phyloP scores from a whole-genome alignment of 2,329 filamentous ascomycete species.

The Penicillium brevicompactum region DNA sequence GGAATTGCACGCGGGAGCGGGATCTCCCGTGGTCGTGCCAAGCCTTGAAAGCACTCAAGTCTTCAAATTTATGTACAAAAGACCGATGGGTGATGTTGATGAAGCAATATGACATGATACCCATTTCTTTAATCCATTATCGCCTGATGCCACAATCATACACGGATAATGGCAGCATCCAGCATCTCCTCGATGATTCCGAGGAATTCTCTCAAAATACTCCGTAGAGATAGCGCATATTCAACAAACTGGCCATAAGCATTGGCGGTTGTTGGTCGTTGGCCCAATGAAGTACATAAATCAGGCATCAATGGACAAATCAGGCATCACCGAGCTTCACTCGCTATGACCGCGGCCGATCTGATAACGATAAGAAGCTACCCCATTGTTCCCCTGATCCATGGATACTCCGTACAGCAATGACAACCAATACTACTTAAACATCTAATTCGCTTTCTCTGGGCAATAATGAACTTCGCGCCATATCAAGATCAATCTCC shows the following conservation, averaged over 20 bases:
- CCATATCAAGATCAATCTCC: constrained; percentile 94
- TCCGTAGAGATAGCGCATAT: too few relatives aligned
- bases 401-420: neutral
- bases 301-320: too few relatives aligned
- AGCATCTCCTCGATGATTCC: too few relatives aligned
- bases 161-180: too few relatives aligned
- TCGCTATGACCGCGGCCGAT: constrained; percentile 12
- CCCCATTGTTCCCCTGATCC: constrained; percentile 6
- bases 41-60: constrained; percentile 20
- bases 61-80: constrained; percentile 17
- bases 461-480: constrained; percentile 78
- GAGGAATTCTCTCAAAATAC: too few relatives aligned
- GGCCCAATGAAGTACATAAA: too few relatives aligned
- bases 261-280: too few relatives aligned
- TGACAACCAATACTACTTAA: neutral
- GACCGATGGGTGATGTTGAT: constrained; percentile 12
- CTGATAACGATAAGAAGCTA: constrained; percentile 11
- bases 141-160: constrained; percentile 15
- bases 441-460: neutral
- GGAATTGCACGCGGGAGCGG: constrained; percentile 43
- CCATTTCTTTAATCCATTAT: constrained; percentile 2
- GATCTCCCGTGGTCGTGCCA: constrained; percentile 37
- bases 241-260: too few relatives aligned
- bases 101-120: constrained; percentile 18
- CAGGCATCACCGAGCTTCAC: too few relatives aligned